phyloP scores from a whole-genome alignment of 352 stramenopile genomes.

The Pythium rhizo-oryzae region DNA sequence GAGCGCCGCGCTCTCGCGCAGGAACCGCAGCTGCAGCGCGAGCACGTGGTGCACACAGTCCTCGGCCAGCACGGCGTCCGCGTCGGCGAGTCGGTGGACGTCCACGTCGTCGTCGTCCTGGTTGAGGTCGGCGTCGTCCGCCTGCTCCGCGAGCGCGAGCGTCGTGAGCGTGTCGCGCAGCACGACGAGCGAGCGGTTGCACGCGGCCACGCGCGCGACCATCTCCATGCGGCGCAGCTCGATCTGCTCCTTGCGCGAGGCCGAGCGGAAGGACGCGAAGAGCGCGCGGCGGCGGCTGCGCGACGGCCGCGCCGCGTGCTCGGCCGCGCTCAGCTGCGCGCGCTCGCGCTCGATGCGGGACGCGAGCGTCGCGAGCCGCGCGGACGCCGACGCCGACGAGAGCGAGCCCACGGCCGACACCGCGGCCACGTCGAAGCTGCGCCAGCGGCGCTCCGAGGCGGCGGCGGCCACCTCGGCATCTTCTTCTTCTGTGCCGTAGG shows the following conservation, averaged over 20 bases:
- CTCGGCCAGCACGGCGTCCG: constrained; percentile 62
- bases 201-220: constrained; percentile 60
- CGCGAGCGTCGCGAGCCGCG: constrained; percentile 38
- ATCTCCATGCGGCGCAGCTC: constrained; percentile 71
- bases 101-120: background rate
- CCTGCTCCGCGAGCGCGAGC: constrained; percentile 38
- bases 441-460: constrained; percentile 54
- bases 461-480: constrained; percentile 19
- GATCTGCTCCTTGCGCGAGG: constrained; percentile 57
- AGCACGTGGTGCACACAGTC: constrained; percentile 64
- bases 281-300: constrained; percentile 43
- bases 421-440: constrained; percentile 50
- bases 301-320: constrained; percentile 44
- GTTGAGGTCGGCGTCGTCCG: constrained; percentile 22
- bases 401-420: no score
- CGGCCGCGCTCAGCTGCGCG: constrained; percentile 45
- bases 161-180: constrained; percentile 42
- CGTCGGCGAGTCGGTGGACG: constrained; percentile 24
- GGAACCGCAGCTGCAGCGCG: constrained; percentile 55
- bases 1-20: constrained; percentile 52
- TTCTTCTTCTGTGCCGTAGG: constrained; percentile 29
- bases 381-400: constrained; percentile 29
- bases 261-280: constrained; percentile 57
- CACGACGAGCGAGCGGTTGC: constrained; percentile 61
- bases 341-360: constrained; percentile 51